These are phyloP conservation scores for Cryptococcus sp. DNA, from an alignment of 1,284 basidiomycete genomes.

Conservation along the genomic window DNA sequence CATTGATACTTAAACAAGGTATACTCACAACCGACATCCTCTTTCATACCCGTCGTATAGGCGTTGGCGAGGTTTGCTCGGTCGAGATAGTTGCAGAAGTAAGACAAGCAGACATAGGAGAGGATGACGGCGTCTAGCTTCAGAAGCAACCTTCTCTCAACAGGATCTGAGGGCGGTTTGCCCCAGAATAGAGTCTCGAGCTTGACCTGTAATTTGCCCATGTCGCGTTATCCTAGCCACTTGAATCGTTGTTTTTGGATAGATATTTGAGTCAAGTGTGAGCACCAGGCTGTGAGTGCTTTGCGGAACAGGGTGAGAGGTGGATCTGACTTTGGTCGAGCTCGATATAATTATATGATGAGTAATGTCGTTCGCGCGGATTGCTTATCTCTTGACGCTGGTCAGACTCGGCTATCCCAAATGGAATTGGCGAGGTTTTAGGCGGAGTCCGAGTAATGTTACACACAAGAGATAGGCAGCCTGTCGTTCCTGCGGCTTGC, in stretches of 20 bases:
- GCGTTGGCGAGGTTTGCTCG: constrained; percentile 38
- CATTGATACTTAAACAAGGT: background rate
- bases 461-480: no score
- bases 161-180: constrained; percentile 28
- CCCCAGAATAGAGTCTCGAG: constrained; percentile 44
- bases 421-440: no score
- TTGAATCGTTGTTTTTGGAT: background rate
- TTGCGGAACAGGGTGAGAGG: no score
- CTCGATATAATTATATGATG: no score
- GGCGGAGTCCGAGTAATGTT: no score
- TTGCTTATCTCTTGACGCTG: no score
- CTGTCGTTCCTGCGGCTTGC: no score
- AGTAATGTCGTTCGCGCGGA: no score
- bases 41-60: constrained; percentile 42
- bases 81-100: constrained; percentile 31
- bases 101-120: constrained; percentile 37
- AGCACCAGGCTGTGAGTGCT: no score
- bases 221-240: constrained; percentile 1
- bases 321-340: no score
- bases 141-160: constrained; percentile 37
- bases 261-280: no score
- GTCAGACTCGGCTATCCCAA: no score
- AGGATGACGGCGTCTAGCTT: constrained; percentile 44
- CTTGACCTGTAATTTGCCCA: constrained; percentile 25
- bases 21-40: constrained; percentile 30